Conservation (phyloP, 106 monocot species). For the Dioscorea dumetorum region DNA sequence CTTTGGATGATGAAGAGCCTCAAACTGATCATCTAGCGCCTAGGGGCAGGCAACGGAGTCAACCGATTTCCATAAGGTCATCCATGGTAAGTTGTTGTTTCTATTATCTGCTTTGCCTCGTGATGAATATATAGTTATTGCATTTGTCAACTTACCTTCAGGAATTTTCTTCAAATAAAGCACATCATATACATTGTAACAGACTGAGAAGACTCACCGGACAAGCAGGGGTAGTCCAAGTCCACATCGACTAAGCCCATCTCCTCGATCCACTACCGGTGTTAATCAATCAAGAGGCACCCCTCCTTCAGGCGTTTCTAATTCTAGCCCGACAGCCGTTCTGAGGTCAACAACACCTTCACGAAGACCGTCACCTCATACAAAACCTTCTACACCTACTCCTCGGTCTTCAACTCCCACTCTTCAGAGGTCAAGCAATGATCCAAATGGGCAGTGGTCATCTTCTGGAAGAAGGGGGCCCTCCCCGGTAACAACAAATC, state of each 20-base stretch:
- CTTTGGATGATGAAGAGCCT: slow-evolving; percentile 75
- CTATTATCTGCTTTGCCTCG: not conserved
- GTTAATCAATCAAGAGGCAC: slow-evolving; percentile 35
- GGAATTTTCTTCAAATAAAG: not conserved
- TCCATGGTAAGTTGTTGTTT: slow-evolving; percentile 35
- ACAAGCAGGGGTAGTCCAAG: slow-evolving; percentile 67
- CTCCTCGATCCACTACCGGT: slow-evolving; percentile 52
- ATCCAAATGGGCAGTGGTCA: slow-evolving; percentile 40
- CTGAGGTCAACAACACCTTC: slow-evolving; percentile 43
- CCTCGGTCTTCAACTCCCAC: slow-evolving; percentile 68
- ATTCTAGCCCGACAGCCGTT: slow-evolving; percentile 41
- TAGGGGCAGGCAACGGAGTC: slow-evolving; percentile 58
- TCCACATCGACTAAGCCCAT: slow-evolving; percentile 63
- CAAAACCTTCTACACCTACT: slow-evolving; percentile 44
- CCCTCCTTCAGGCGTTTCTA: slow-evolving; percentile 43
- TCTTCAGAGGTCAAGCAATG: slow-evolving; percentile 42
- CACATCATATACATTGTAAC: slow-evolving; percentile 12
- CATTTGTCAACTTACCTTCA: not conserved
- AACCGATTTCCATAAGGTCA: slow-evolving; percentile 46
- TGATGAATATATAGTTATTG: not conserved
- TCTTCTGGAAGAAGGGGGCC: slow-evolving; percentile 46
- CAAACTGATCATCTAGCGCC: slow-evolving; percentile 23
- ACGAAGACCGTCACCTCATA: slow-evolving; percentile 40
- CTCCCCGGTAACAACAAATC: slow-evolving; percentile 54
- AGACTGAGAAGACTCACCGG: slow-evolving; percentile 52